Conservation (phyloP, 768 basidiomycete genomes). For the Leccinum ochraceum region DNA sequence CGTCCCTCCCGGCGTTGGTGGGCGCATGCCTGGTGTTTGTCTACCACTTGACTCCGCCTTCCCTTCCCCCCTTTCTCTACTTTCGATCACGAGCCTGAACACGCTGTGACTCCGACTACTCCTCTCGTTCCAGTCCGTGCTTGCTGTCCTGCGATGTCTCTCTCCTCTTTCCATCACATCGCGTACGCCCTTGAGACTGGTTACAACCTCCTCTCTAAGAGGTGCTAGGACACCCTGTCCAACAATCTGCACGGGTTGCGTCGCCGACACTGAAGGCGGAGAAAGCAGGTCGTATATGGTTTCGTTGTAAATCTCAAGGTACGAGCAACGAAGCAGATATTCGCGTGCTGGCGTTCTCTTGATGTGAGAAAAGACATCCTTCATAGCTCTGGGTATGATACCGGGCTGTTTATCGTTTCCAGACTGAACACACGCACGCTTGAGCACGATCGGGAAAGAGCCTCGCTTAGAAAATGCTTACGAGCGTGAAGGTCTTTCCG, state of each 20-base stretch:
- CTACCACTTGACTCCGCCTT: constrained; percentile 39
- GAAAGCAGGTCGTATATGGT: constrained; percentile 84
- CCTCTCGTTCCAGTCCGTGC: constrained; percentile 98
- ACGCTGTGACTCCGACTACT: constrained; percentile 95
- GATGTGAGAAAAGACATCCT: constrained; percentile 88
- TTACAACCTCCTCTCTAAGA: constrained; percentile 91
- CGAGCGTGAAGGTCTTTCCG: constrained; percentile 73
- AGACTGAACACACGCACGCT: constrained; percentile 40
- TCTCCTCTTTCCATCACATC: constrained; percentile 87
- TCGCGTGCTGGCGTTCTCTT: constrained; percentile 75
- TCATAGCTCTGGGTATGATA: constrained; percentile 91
- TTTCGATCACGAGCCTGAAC: constrained; percentile 91
- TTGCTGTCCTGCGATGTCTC: constrained; percentile 84
- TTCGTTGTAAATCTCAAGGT: constrained; percentile 98
- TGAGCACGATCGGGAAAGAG: constrained; percentile 37
- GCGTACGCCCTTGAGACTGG: constrained; percentile 80
- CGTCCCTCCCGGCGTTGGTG: constrained; percentile 58
- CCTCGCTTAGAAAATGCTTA: constrained; percentile 21
- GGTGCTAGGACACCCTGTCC: constrained; percentile 72
- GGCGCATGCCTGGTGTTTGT: constrained; percentile 54
- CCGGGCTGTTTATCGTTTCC: constrained; percentile 85
- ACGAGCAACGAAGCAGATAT: constrained; percentile 93
- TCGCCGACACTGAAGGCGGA: constrained; percentile 53
- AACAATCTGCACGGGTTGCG: constrained; percentile 71
- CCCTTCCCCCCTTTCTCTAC: constrained; percentile 67